Evolutionary conservation across 2,329 filamentous ascomycete genomes (phyloP), one percentile per base, ranked within the genome.

Genomic region (Hypoxylon sp.): DNA sequence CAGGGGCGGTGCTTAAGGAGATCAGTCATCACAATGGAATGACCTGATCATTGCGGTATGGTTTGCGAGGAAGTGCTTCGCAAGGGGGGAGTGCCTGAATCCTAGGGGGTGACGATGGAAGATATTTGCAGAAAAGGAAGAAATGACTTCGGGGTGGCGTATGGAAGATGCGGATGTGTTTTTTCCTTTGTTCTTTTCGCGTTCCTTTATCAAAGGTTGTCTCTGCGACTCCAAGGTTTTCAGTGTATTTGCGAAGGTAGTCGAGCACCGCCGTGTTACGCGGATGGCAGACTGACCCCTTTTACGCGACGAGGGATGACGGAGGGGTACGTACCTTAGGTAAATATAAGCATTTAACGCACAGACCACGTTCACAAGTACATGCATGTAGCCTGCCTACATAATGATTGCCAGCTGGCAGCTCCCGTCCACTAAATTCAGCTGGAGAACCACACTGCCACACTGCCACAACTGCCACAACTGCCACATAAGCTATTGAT

Each of bases 351-450:
- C 3, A 50, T 4, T 36, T 13, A 41, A 25, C 3, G 63, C 63
- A 65, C 63, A 19, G 63, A 58, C 63, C 63, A 65, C 30, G 19
- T 52, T 10, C n/a, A 19, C 5, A 19, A 41, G 14, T 43, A 10
- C 13, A 19, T 21, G 28, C 28, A 30, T 30, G 28, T 23, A 32
- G 11, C n/a, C 21, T 32, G n/a, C n/a, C n/a, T n/a, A n/a, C n/a
- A n/a, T n/a, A n/a, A 13, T 32, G 14, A 56, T 56, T 60, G 63
- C 65, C 68, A 70, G 68, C 63, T 72, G 65, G 68, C 65, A 64
- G 57, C 60, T 65, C 60, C 53, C 63, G 61, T 36, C 55, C 52
- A 57, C 51, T 34, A 30, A 45, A 14, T 34, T 34, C 19, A 55
- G 13, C 38, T 41, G 38, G 38, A 5, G n/a, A n/a, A 17, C 14